phyloP scores from a whole-genome alignment of 2,329 filamentous ascomycete species.

The Cercospora sesami region DNA sequence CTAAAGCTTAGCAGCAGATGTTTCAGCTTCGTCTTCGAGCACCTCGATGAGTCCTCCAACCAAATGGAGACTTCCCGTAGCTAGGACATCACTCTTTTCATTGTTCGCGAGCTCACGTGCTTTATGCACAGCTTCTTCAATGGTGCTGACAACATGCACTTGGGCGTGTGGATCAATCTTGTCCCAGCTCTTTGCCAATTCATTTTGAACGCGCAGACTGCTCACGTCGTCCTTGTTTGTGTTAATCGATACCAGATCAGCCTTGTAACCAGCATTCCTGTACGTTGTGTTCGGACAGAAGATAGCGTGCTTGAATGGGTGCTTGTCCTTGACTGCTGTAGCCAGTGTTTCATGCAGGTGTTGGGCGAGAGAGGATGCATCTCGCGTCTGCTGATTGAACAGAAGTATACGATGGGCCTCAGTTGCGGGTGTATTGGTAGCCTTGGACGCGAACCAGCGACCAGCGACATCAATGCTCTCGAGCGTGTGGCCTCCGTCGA shows the following conservation, averaged over 20 bases:
- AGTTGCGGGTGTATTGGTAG: conserved; percentile 29
- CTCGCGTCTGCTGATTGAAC: conserved; percentile 90
- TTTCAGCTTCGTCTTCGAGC: conserved; percentile 53
- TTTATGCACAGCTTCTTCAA: conserved; percentile 67
- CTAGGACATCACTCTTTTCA: conserved; percentile 61
- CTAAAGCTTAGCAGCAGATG: neutral
- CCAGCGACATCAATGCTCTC: conserved; percentile 78
- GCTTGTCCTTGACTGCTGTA: conserved; percentile 40
- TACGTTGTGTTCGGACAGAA: conserved; percentile 79
- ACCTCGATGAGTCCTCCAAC: conserved; percentile 77
- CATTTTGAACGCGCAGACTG: conserved; percentile 65
- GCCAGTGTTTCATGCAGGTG: conserved; percentile 61
- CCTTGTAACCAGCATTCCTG: conserved; percentile 59
- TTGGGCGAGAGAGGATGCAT: conserved; percentile 66
- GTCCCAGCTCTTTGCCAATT: conserved; percentile 63
- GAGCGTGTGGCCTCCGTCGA: conserved; percentile 85
- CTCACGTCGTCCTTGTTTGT: conserved; percentile 59
- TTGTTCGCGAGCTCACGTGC: conserved; percentile 48
- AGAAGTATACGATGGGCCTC: conserved; percentile 61
- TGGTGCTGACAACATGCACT: conserved; percentile 62
- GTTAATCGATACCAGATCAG: conserved; percentile 64
- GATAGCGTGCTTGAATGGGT: conserved; percentile 68
- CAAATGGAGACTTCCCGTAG: conserved; percentile 82
- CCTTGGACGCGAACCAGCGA: conserved; percentile 67
- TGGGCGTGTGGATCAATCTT: conserved; percentile 53